Conservation (phyloP, 2,329 filamentous ascomycete species). For the Davidsoniella eucalypti region DNA sequence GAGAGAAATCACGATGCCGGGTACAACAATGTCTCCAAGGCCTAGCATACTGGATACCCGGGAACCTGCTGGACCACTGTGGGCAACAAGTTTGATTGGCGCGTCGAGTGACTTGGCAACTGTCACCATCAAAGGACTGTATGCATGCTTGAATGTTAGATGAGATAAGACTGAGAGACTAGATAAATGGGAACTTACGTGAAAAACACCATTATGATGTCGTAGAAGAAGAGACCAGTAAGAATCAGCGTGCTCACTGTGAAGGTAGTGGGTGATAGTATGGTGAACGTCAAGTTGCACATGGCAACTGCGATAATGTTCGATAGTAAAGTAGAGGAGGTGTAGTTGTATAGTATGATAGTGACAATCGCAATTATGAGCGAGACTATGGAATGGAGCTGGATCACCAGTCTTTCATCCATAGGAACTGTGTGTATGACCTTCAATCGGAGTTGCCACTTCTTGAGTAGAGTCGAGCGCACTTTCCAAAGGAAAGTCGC, state of each 20-base stretch:
- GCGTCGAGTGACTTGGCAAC: conserved; percentile 82
- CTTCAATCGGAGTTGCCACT: conserved; percentile 33
- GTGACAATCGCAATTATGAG: conserved; percentile 36
- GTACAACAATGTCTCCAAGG: conserved; percentile 84
- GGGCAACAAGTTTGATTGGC: conserved; percentile 79
- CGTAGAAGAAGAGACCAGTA: conserved; percentile 74
- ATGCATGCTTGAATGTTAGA: conserved; percentile 14
- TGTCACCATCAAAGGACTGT: conserved; percentile 63
- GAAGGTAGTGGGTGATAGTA: conserved; percentile 83
- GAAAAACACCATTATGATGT: conserved; percentile 85
- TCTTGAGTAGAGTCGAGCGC: conserved; percentile 31
- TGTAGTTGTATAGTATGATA: conserved; percentile 52
- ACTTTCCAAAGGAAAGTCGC: conserved; percentile 28
- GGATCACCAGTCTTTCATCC: conserved; percentile 32
- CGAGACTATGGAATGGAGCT: conserved; percentile 40
- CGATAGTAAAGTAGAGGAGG: conserved; percentile 40
- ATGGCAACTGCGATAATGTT: conserved; percentile 80
- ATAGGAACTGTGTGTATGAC: conserved; percentile 32
- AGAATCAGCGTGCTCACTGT: conserved; percentile 65
- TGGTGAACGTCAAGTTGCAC: conserved; percentile 64
- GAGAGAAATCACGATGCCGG: conserved; percentile 76
- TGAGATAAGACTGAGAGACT: not conserved
- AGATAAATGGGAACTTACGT: conserved; percentile 35
- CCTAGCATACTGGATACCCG: conserved; percentile 68
- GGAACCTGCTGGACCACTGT: conserved; percentile 45